Evolutionary conservation across 2,329 filamentous ascomycete genomes (phyloP).

Genomic region (Sclerotinia borealis): DNA sequence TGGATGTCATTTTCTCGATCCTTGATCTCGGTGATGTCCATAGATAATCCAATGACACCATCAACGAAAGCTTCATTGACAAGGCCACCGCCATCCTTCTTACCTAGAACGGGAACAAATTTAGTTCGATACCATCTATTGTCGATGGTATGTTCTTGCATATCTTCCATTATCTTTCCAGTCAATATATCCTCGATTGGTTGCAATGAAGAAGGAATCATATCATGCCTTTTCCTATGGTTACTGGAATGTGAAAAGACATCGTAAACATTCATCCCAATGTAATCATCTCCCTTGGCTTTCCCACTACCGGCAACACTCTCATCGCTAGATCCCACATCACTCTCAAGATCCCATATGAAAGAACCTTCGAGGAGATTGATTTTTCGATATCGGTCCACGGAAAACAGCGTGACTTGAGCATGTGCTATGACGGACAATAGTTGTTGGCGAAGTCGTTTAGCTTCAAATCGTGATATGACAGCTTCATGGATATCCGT

Average conservation of each 20-base stretch:
- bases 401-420: conserved; percentile 68
- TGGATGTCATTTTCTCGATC: conserved; percentile 57
- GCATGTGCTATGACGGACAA: conserved; percentile 69
- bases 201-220: conserved; percentile 41
- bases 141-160: conserved; percentile 48
- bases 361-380: conserved; percentile 66
- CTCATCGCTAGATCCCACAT: conserved; percentile 35
- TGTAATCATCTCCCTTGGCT: conserved; percentile 30
- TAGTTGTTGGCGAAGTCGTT: conserved; percentile 61
- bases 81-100: conserved; percentile 47
- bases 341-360: conserved; percentile 41
- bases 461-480: conserved; percentile 59
- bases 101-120: conserved; percentile 59
- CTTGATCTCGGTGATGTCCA: conserved; percentile 71
- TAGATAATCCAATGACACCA: conserved; percentile 71
- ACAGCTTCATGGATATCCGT: conserved; percentile 75
- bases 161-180: conserved; percentile 53
- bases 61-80: conserved; percentile 50
- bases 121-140: conserved; percentile 66
- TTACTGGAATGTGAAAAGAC: conserved; percentile 45
- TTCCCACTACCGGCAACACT: conserved; percentile 16
- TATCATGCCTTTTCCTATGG: conserved; percentile 14
- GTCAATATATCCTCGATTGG: conserved; percentile 59
- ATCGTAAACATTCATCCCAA: conserved; percentile 58
- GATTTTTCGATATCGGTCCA: conserved; percentile 55